Conservation (phyloP, 1,284 basidiomycete species). For the Austroboletus niveus region DNA sequence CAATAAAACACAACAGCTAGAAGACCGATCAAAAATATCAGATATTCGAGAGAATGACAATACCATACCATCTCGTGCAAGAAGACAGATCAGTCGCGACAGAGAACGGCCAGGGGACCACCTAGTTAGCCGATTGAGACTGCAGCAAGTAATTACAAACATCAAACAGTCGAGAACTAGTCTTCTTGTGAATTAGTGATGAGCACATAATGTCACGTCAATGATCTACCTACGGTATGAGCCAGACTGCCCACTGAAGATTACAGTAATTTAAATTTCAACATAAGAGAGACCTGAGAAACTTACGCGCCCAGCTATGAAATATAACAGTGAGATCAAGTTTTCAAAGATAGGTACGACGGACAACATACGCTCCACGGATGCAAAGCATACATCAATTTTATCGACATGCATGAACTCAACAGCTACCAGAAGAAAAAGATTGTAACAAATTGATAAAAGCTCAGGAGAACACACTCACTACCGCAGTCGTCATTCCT, state of each 20-base stretch:
- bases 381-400: conserved; percentile 10
- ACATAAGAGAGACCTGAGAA: background rate
- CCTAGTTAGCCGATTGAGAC: conserved; percentile 2
- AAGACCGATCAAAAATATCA: background rate
- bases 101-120: background rate
- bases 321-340: conserved; percentile 2
- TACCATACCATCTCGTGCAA: conserved; percentile 20
- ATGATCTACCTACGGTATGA: conserved; percentile 12
- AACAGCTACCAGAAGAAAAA: conserved; percentile 1
- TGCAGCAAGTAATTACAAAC: conserved; percentile 1
- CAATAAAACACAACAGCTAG: conserved; percentile 21
- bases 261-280: background rate
- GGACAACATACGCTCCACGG: conserved; percentile 9
- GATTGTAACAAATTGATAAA: background rate
- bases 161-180: conserved; percentile 18
- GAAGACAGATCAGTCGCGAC: conserved; percentile 14
- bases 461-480: conserved; percentile 2
- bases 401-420: conserved; percentile 8
- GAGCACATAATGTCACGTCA: background rate
- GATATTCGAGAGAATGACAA: background rate
- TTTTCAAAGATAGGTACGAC: background rate
- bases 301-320: conserved; percentile 12
- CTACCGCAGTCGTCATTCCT: background rate
- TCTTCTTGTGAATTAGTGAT: conserved; percentile 1
- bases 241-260: conserved; percentile 17